Conservation (phyloP, 148 eudicot species). For the Simmondsia chinensis region DNA sequence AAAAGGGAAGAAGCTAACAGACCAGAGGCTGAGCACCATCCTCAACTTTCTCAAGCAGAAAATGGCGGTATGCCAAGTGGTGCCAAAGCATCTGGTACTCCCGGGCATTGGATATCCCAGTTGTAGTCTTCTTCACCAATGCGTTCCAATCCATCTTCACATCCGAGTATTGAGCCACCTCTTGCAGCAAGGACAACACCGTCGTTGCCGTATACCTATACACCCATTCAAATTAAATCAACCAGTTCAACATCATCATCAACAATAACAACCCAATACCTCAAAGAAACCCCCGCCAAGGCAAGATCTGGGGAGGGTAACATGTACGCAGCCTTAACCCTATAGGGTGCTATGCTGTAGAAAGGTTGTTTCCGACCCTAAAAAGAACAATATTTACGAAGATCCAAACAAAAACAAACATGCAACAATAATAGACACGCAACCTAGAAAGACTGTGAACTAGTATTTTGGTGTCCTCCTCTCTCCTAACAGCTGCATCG, state of each 20-base stretch:
- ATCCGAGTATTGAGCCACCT: conserved; percentile 37
- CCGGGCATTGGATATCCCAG: conserved; percentile 57
- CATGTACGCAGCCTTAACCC: too few relatives aligned
- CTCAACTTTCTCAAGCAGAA: conserved; percentile 28
- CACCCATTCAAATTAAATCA: too few relatives aligned
- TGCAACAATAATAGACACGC: too few relatives aligned
- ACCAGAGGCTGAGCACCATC: conserved; percentile 38
- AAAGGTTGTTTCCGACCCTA: too few relatives aligned
- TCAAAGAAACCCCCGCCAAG: too few relatives aligned
- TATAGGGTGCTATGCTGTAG: too few relatives aligned
- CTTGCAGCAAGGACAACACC: conserved; percentile 57
- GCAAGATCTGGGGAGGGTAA: too few relatives aligned
- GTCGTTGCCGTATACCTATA: conserved; percentile 52
- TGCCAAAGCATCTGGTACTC: conserved; percentile 93
- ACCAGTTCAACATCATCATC: background rate
- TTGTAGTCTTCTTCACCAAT: conserved; percentile 49
- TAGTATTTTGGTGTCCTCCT: too few relatives aligned
- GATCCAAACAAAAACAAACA: background rate
- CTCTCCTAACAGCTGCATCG: too few relatives aligned
- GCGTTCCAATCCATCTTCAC: conserved; percentile 67
- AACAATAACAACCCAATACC: too few relatives aligned
- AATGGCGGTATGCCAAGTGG: conserved; percentile 66
- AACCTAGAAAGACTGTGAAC: too few relatives aligned
- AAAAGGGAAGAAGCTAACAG: conserved; percentile 2
- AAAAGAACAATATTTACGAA: background rate